These are phyloP conservation scores for Naganishia sp. DNA, from an alignment of 1,284 basidiomycete species.

Conservation along the genomic window DNA sequence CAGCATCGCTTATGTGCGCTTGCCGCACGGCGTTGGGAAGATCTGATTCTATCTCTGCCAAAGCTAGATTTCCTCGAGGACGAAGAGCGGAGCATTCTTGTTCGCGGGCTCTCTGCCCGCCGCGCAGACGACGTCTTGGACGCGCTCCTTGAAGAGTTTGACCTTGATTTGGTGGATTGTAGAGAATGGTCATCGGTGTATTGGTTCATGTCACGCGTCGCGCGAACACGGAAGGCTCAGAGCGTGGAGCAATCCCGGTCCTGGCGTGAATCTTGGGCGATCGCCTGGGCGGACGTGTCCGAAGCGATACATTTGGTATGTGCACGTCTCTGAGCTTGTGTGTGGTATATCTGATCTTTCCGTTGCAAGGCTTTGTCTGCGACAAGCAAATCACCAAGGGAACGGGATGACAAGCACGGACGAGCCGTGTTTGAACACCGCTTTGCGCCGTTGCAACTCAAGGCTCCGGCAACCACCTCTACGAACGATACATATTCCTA, in stretches of 20 bases:
- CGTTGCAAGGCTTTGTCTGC: not conserved
- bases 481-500: not conserved
- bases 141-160: conserved; percentile 9
- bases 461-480: not conserved
- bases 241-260: not conserved
- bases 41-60: not conserved
- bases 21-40: conserved; percentile 12
- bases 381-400: not conserved
- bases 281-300: conserved; percentile 1
- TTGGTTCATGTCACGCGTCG: conserved; percentile 10
- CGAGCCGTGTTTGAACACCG: conserved; percentile 16
- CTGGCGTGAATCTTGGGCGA: conserved; percentile 3
- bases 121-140: conserved; percentile 13
- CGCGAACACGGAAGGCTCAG: not conserved
- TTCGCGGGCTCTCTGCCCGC: not conserved
- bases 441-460: conserved; percentile 5
- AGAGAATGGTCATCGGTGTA: conserved; percentile 7
- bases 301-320: conserved; percentile 3
- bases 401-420: not conserved
- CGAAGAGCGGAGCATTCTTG: not conserved
- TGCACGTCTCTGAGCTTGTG: no score
- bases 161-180: conserved; percentile 13
- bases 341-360: not conserved
- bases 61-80: not conserved
- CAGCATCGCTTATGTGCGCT: conserved; percentile 10